Percentiles rank a stretch among this genome's conserved stretches.
Evolutionary conservation across 1,139 yeast genomes (phyloP).

Genomic region (Diutina neorugosa): DNA sequence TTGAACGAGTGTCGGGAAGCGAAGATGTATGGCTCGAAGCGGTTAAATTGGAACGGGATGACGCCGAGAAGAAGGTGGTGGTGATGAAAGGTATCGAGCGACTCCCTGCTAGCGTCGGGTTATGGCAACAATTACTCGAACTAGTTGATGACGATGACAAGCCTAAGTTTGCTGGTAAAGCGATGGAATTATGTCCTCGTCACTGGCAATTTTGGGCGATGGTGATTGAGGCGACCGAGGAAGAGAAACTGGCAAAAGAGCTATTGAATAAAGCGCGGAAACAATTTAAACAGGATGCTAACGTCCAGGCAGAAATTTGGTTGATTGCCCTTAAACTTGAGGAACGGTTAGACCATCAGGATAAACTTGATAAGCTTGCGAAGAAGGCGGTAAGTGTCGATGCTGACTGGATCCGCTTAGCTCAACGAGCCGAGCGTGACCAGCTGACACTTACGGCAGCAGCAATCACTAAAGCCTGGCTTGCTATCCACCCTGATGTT

Average conservation of each 20-base stretch:
- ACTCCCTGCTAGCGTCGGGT: slow-evolving; percentile 29
- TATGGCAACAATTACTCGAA: slow-evolving; percentile 46
- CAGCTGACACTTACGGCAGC: not conserved
- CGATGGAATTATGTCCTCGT: slow-evolving; percentile 56
- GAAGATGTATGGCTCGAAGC: not conserved
- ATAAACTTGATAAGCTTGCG: slow-evolving; percentile 20
- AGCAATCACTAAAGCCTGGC: not conserved
- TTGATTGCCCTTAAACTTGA: slow-evolving; percentile 60
- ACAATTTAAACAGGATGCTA: slow-evolving; percentile 31
- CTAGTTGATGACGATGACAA: slow-evolving; percentile 32
- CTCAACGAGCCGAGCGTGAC: not conserved
- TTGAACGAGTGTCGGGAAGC: not conserved
- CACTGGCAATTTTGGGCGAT: slow-evolving; percentile 56
- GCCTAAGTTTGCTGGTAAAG: slow-evolving; percentile 45
- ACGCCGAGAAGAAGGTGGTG: slow-evolving; percentile 14
- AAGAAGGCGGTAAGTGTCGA: slow-evolving; percentile 12
- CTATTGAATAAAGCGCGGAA: slow-evolving; percentile 52
- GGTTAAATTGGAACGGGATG: not conserved
- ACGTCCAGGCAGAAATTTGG: slow-evolving; percentile 40
- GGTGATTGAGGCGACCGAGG: slow-evolving; percentile 30
- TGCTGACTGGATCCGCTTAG: not conserved
- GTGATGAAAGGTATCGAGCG: slow-evolving; percentile 49
- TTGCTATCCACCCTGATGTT: not conserved
- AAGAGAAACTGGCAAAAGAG: slow-evolving; percentile 37
- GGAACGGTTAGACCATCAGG: slow-evolving; percentile 26